Base-by-base conservation (phyloP, 2,329 filamentous ascomycete species). In the Pezicula radicicola region DNA sequence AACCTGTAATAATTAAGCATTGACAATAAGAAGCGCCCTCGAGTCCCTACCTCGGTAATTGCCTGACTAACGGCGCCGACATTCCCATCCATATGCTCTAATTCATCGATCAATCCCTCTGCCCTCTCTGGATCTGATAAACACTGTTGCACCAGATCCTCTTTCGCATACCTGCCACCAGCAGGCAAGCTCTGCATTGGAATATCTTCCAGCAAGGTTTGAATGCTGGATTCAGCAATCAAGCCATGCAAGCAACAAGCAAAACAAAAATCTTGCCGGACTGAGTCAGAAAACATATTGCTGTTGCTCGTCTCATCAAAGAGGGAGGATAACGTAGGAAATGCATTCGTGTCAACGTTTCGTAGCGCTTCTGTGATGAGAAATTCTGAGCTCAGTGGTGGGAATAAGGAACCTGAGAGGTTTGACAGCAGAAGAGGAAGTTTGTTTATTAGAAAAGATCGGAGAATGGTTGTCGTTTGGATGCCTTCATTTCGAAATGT, bases 21-120 rank as follows among this genome's bases (percentile, higher is more conserved):
- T 12, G 3, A 25, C n/a, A n/a, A 13, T 36, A 39, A 42, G n/a
- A 13, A 27, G 12, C 13, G 13, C 8, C 30, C 6, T 30, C 10
- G 8, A 25, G 30, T 33, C 65, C 75, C 60, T 67, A 87, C 85
- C 73, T 90, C 87, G 37, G 85, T 81, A 42, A 92, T 75, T 3
- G 91, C 92, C 54, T 87, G 84, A 47, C 88, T 88, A 16, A 95
- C 89, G 2, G 91, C 90, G 2, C 89, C 91, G 2, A 90, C 90
- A 67, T 97, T 97, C 1, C 93, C 93, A 63, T 96, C 90, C 79
- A 94, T 91, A 47, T 87, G 87, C 51, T 96, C 91, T 21, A 99
- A 76, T 62, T 96, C 91, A 37, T 85, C 81, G 39, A 97, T 83
- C 30, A 96, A 76, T 41, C 85, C 81, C 58, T 91, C 88, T 1